Evolutionary conservation across 2,329 filamentous ascomycete species (phyloP), one percentile per base, ranked within the genome.

Genomic region (Penicillium sp.): DNA sequence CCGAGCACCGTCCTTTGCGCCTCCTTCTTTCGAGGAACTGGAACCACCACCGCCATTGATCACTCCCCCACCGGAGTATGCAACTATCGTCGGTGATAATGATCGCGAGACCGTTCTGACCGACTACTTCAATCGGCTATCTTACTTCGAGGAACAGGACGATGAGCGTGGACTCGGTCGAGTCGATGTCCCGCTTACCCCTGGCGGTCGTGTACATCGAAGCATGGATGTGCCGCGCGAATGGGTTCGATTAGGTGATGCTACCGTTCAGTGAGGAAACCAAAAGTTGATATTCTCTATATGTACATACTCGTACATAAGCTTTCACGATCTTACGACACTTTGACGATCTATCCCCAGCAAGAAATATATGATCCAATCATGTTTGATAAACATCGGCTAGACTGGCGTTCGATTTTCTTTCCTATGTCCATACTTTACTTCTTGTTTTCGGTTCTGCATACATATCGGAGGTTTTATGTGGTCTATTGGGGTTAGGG

Each of bases 1-100:
- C 30, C 86, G 92, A 23, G 82, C 85, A 5, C 92, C 92, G 0
- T 95, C 90, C 0, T 96, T 91, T 74, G 91, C 91, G 58, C 92
- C 92, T 1, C 91, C 92, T 0, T 84, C 90, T 0, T 96, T 96
- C 66, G 87, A 94, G 60, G 90, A 90, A 5, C 88, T 95, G 53
- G 81, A 85, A 5, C 86, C 89, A 0, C 53, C 90, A 3, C 88
- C 88, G 51, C 85, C 87, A 0, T 71, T 89, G 16, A 79, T 89
- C 61, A 95, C 91, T 0, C 91, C 91, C 1, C 92, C 92, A 7
- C 92, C 92, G 0, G 85, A 88, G 57, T 96, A 97, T 69, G 89
- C 93, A 58, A 79, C 81, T 3, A 89, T 95, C 38, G 84, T 94
- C 1, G 89, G 87, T 16, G 83, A 59, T 77, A 83, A 23, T 79